Evolutionary conservation across 2,329 filamentous ascomycete species (phyloP), one percentile per base, ranked within the genome.

Genomic region (Knufia fluminis): DNA sequence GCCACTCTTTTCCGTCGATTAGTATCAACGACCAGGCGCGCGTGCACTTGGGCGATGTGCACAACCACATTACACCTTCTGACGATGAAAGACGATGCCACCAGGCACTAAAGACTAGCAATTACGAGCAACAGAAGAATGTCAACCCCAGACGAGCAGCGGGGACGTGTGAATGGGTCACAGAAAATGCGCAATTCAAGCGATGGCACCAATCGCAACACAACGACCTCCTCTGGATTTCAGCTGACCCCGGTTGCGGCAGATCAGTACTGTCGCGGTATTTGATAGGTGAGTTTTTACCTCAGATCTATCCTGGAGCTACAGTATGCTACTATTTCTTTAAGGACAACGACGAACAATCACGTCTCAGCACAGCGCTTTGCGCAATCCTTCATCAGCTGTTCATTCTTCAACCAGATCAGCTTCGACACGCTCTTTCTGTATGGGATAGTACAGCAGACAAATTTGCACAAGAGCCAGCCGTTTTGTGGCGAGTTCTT

Each of bases 191-290:
- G 32, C 56, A 24, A 67, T 62, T 50, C 47, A 36, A 2, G 31
- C 50, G 40, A 10, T 68, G 62, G 66, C 50, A 12, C 28, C 20
- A 58, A 4, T 61, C 46, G 24, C 2, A 8, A 1, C 10, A 23
- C 3, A 52, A 60, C 36, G 56, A 60, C 49, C 55, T 69, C 22
- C 62, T 71, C 22, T 68, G 62, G 66, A 57, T 69, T 6, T 67
- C 65, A 9, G 67, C 67, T 1, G 65, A 68, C 46, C 66, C 66
- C 14, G 67, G 68, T 24, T 69, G 65, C 49, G 66, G 67, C 3
- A 70, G 69, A 52, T 70, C 67, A 22, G 67, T 69, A 0, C 57
- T 70, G 1, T 53, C 65, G 0, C 60, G 57, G 54, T 63, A 59
- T 2, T 55, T 70, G 0, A 56, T 70, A 6, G 62, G 69, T 43